Conservation (phyloP, 345 rosid genomes). For the Pistacia atlantica region DNA sequence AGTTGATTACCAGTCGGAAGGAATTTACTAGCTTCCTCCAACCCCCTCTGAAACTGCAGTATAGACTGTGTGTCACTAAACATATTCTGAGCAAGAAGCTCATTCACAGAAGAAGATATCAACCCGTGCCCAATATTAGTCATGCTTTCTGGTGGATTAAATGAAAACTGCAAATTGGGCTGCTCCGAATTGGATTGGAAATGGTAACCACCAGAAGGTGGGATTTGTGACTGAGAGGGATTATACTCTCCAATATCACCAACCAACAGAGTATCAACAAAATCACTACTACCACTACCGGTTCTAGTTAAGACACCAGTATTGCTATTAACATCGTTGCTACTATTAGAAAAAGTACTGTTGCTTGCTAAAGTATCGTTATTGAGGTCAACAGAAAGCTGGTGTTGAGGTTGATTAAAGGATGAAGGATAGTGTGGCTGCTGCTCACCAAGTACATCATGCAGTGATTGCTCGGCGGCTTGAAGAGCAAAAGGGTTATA, state of each 20-base stretch:
- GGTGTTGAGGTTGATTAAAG: conserved; percentile 21
- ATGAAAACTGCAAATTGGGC: conserved; percentile 14
- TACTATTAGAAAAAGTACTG: conserved; percentile 24
- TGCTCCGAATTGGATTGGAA: conserved; percentile 19
- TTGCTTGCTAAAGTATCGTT: conserved; percentile 27
- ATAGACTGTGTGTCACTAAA: conserved; percentile 57
- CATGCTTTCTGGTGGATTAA: conserved; percentile 24
- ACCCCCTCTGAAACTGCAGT: conserved; percentile 67
- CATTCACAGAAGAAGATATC: conserved; percentile 38
- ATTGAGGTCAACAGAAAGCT: conserved; percentile 26
- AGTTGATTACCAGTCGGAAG: conserved; percentile 64
- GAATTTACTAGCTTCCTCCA: conserved; percentile 88
- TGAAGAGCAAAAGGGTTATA: conserved; percentile 56
- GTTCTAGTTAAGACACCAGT: conserved; percentile 13
- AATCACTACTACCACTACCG: conserved; percentile 24
- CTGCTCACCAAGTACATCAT: conserved; percentile 45
- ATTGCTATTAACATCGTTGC: conserved; percentile 35
- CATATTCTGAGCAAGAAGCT: conserved; percentile 55
- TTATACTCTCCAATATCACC: conserved; percentile 16
- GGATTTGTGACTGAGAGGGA: conserved; percentile 12
- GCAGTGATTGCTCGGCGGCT: conserved; percentile 59
- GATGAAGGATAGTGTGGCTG: conserved; percentile 21
- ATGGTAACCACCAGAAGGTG: conserved; percentile 16
- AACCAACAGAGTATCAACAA: conserved; percentile 14
- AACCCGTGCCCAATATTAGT: conserved; percentile 15